Conservation (phyloP, 768 basidiomycete genomes). For the Psilocybe azurescens region DNA sequence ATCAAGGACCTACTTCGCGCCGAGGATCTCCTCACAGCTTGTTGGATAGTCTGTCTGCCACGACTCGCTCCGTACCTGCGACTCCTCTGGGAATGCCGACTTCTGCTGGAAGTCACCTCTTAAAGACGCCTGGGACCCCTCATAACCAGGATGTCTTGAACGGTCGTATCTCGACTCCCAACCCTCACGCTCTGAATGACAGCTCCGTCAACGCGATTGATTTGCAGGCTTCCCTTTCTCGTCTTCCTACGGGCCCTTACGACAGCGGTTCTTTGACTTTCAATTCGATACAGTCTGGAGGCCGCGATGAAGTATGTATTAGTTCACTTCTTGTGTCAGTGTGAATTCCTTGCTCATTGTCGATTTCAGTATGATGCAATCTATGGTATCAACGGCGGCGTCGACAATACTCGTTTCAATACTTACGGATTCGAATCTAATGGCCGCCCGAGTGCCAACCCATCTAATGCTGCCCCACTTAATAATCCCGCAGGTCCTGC, state of each 20-base stretch:
- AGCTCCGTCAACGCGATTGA: constrained; percentile 55
- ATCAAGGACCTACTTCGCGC: constrained; percentile 61
- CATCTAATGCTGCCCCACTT: constrained; percentile 29
- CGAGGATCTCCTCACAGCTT: constrained; percentile 75
- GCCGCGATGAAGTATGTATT: constrained; percentile 61
- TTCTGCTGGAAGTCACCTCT: constrained; percentile 47
- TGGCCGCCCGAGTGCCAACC: constrained; percentile 40
- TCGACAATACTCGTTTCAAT: constrained; percentile 60
- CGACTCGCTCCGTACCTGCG: constrained; percentile 83
- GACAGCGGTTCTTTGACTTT: constrained; percentile 60
- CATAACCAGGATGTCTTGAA: constrained; percentile 63
- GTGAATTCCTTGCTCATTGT: constrained; percentile 27
- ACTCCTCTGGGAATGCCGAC: constrained; percentile 72
- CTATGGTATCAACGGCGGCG: constrained; percentile 50
- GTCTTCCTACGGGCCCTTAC: constrained; percentile 64
- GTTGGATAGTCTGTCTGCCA: constrained; percentile 61
- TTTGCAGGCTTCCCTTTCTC: constrained; percentile 75
- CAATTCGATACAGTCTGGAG: constrained; percentile 51
- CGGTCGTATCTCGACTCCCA: constrained; percentile 62
- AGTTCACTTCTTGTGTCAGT: background rate
- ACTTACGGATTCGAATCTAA: constrained; percentile 61
- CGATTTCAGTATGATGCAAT: constrained; percentile 61
- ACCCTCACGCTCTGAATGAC: constrained; percentile 55
- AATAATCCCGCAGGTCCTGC: constrained; percentile 62
- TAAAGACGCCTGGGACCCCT: constrained; percentile 75